Conservation (phyloP, 768 basidiomycete genomes). For the Lyophyllum decastes region DNA sequence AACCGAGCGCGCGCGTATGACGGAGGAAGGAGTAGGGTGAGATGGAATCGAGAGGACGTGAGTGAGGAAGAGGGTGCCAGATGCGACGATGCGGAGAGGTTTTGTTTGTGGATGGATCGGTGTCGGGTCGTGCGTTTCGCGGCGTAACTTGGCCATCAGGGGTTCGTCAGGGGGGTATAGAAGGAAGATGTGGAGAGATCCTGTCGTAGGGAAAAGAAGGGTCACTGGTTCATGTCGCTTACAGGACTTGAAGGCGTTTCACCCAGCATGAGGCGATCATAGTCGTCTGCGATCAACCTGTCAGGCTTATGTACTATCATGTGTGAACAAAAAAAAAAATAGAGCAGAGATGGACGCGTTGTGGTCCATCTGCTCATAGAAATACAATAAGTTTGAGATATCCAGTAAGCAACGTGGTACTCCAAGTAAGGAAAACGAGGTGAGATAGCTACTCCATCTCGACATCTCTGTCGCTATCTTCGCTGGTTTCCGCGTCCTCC, state of each 20-base stretch:
- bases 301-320: background rate
- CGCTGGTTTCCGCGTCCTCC: constrained; percentile 63
- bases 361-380: background rate
- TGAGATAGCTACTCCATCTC: constrained; percentile 47
- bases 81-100: constrained; percentile 74
- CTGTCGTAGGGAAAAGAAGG: background rate
- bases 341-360: background rate
- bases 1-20: constrained; percentile 73
- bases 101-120: constrained; percentile 26
- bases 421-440: background rate
- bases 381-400: constrained; percentile 33
- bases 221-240: constrained; percentile 18
- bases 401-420: background rate
- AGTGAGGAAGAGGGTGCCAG: constrained; percentile 79
- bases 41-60: constrained; percentile 65
- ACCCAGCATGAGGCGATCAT: constrained; percentile 2
- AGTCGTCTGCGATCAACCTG: constrained; percentile 4
- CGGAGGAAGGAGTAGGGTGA: constrained; percentile 59
- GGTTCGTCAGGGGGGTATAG: constrained; percentile 9
- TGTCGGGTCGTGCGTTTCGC: constrained; percentile 37
- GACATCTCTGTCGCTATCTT: constrained; percentile 57
- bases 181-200: constrained; percentile 1
- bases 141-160: constrained; percentile 48
- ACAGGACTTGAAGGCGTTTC: constrained; percentile 3
- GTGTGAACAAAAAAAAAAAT: background rate